Evolutionary conservation across 345 rosid species (phyloP).

Genomic region (Eucalyptus virginea): DNA sequence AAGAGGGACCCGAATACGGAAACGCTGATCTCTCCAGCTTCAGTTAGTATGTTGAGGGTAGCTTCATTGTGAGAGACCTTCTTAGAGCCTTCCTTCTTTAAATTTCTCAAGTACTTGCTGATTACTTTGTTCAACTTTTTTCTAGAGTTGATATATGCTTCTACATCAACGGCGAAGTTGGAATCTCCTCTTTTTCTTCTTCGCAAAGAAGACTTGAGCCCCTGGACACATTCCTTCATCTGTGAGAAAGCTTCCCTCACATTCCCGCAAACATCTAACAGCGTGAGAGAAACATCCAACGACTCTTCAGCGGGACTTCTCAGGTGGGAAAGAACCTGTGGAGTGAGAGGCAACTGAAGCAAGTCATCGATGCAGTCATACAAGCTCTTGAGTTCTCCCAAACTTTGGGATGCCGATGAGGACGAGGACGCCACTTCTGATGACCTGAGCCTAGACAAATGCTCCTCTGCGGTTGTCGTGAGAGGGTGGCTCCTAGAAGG

Average conservation of each 20-base stretch:
- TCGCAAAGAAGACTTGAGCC: neutral
- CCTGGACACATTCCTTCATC: neutral
- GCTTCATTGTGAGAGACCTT: neutral
- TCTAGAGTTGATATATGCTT: neutral
- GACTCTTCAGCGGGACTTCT: neutral
- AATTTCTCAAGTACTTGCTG: neutral
- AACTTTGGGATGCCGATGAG: neutral
- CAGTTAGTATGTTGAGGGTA: neutral
- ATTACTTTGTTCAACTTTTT: neutral
- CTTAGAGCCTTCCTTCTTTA: slow-evolving; percentile 2
- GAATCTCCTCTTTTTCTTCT: neutral
- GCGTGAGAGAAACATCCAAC: slow-evolving; percentile 7
- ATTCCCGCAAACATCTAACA: neutral
- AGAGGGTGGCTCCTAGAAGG: neutral
- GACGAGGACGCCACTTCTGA: neutral
- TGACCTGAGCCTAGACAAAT: neutral
- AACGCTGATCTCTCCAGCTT: slow-evolving; percentile 11
- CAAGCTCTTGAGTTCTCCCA: neutral
- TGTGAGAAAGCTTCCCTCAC: neutral
- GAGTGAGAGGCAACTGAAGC: slow-evolving; percentile 1
- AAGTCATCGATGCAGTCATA: neutral
- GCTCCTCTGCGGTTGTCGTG: neutral
- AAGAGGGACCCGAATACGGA: slow-evolving; percentile 12
- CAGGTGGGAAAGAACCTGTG: neutral
- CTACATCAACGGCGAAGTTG: neutral